These are phyloP conservation scores for Colletotrichum camelliae DNA, from an alignment of 2,329 filamentous ascomycete genomes.

Conservation along the genomic window DNA sequence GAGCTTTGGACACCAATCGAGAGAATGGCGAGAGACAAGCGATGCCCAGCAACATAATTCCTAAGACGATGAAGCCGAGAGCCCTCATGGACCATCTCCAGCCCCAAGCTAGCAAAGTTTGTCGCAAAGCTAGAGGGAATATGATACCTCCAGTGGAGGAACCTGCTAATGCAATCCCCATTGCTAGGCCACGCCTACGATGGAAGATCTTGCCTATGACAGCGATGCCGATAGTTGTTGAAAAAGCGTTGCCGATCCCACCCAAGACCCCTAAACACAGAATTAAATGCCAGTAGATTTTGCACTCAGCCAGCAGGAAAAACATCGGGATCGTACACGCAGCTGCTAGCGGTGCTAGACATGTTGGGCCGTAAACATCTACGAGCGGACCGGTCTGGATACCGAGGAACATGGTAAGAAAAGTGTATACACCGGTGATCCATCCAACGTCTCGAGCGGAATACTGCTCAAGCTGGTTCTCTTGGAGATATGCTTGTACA, in stretches of 20 bases:
- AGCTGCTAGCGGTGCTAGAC: slow-evolving; percentile 41
- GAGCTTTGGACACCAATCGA: slow-evolving; percentile 17
- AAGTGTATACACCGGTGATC: slow-evolving; percentile 52
- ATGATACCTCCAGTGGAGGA: slow-evolving; percentile 31
- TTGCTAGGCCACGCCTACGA: slow-evolving; percentile 25
- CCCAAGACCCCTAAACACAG: slow-evolving; percentile 46
- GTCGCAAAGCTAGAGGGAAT: slow-evolving; percentile 36
- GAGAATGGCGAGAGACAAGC: slow-evolving; percentile 38
- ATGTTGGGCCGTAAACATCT: slow-evolving; percentile 48
- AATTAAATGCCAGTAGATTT: slow-evolving; percentile 53
- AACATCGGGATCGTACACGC: slow-evolving; percentile 42
- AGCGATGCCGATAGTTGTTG: slow-evolving; percentile 39
- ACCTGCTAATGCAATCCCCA: slow-evolving; percentile 26
- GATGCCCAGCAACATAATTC: slow-evolving; percentile 28
- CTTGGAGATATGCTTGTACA: slow-evolving; percentile 49
- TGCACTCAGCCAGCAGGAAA: slow-evolving; percentile 51
- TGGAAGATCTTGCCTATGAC: slow-evolving; percentile 34
- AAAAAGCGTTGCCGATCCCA: slow-evolving; percentile 44
- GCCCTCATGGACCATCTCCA: slow-evolving; percentile 38
- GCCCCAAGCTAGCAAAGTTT: slow-evolving; percentile 29
- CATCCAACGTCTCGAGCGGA: slow-evolving; percentile 50
- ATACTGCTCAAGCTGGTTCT: slow-evolving; percentile 46
- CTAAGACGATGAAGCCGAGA: slow-evolving; percentile 32
- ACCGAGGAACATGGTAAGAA: slow-evolving; percentile 48
- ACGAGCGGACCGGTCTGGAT: slow-evolving; percentile 54